Percentiles rank a stretch among this genome's conserved stretches.
These are phyloP conservation scores for Dioscorea dumetorum DNA, from an alignment of 106 monocot species.

Conservation along the genomic window DNA sequence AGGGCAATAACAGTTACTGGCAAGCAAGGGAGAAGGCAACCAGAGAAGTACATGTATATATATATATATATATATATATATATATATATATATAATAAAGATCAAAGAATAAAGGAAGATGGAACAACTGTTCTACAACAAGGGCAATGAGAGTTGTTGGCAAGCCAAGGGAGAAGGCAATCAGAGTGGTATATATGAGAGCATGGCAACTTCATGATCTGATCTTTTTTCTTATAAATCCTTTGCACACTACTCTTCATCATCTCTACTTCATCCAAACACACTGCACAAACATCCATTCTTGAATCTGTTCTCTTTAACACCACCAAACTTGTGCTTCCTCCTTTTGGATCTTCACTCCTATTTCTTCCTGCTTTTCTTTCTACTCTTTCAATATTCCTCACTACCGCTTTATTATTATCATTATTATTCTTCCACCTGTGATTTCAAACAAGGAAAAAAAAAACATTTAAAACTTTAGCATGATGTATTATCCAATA, in stretches of 20 bases:
- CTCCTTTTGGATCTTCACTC: not conserved
- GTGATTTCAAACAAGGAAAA: too few species aligned
- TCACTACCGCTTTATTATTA: too few species aligned
- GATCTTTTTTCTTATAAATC: too few species aligned
- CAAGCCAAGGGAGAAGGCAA: constrained; percentile 37
- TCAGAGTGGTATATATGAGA: constrained; percentile 39
- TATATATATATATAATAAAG: too few species aligned
- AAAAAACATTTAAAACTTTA: too few species aligned
- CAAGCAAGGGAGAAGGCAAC: too few species aligned
- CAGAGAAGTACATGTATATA: too few species aligned
- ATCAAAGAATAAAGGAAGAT: not conserved
- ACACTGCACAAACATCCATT: constrained; percentile 41
- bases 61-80: too few species aligned
- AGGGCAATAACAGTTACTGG: too few species aligned
- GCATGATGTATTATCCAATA: too few species aligned
- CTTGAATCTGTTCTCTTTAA: constrained; percentile 19
- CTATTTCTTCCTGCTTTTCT: not conserved
- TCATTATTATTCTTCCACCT: too few species aligned
- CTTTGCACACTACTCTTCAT: not conserved
- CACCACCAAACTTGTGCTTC: not conserved
- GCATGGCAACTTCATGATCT: constrained; percentile 43
- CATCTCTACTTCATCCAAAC: constrained; percentile 32
- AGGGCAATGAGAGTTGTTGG: constrained; percentile 23
- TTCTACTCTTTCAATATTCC: not conserved
- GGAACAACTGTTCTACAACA: constrained; percentile 27